Evolutionary conservation across 768 basidiomycete species (phyloP).

Genomic region (Boletus vinaceobasis): DNA sequence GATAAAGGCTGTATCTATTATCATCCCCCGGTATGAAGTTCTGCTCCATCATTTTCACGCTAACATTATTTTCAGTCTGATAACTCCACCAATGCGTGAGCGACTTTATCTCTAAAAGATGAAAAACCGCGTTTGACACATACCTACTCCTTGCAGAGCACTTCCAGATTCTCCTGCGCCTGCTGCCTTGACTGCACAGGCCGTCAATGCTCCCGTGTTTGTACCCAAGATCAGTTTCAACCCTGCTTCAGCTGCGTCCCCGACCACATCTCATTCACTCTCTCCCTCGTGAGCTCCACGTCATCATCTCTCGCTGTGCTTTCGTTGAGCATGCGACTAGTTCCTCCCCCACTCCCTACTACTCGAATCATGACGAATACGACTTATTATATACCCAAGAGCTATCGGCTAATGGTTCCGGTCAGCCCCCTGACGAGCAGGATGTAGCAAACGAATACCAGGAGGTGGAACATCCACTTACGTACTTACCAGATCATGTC

Average conservation of each 20-base stretch:
- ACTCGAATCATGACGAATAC: constrained; percentile 38
- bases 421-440: constrained; percentile 15
- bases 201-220: constrained; percentile 82
- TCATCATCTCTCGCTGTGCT: neutral
- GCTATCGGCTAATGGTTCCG: constrained; percentile 1
- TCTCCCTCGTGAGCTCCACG: constrained; percentile 25
- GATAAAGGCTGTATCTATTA: constrained; percentile 83
- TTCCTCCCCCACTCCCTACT: constrained; percentile 28
- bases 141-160: constrained; percentile 27
- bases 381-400: constrained; percentile 28
- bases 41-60: constrained; percentile 1
- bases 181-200: constrained; percentile 51
- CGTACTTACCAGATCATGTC: constrained; percentile 23
- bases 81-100: constrained; percentile 27
- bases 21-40: constrained; percentile 61
- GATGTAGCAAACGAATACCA: constrained; percentile 21
- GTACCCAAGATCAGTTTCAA: constrained; percentile 68
- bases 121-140: neutral
- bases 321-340: constrained; percentile 17
- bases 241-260: constrained; percentile 8
- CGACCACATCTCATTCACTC: constrained; percentile 25
- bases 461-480: constrained; percentile 15
- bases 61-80: constrained; percentile 22
- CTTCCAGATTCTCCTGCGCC: constrained; percentile 45
- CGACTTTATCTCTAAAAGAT: neutral